These are phyloP conservation scores for Cantharellus anzutake DNA, from an alignment of 768 basidiomycete genomes.

Conservation along the genomic window DNA sequence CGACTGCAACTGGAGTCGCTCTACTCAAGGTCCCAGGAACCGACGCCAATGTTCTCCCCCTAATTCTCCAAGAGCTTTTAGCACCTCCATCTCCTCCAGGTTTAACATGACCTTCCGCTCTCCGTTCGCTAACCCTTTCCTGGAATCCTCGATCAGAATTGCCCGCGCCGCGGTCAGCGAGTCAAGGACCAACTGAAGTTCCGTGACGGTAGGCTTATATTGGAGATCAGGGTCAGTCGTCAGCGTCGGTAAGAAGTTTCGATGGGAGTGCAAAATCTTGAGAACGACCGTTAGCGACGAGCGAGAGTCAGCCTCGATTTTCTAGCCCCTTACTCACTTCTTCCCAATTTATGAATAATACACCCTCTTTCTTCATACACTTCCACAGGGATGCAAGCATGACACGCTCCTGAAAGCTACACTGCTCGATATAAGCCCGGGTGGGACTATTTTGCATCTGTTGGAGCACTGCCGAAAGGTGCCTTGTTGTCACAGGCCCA, in stretches of 20 bases:
- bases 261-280: constrained; percentile 60
- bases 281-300: neutral
- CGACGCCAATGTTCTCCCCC: constrained; percentile 27
- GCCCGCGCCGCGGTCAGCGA: constrained; percentile 63
- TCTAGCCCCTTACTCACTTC: constrained; percentile 31
- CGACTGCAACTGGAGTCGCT: too few relatives aligned
- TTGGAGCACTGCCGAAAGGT: constrained; percentile 62
- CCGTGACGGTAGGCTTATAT: constrained; percentile 37
- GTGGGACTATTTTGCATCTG: constrained; percentile 85
- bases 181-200: constrained; percentile 52
- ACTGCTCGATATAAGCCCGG: constrained; percentile 60
- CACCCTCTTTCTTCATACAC: constrained; percentile 64
- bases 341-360: constrained; percentile 75
- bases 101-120: constrained; percentile 53
- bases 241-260: constrained; percentile 47
- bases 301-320: neutral
- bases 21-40: constrained; percentile 14
- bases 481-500: constrained; percentile 25
- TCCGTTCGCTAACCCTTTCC: constrained; percentile 39
- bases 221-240: constrained; percentile 36
- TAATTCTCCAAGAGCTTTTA: constrained; percentile 65
- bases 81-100: constrained; percentile 67
- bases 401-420: constrained; percentile 74
- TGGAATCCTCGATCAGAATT: constrained; percentile 45
- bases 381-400: constrained; percentile 72